Conservation (phyloP, 73 alveolate species). For the Tetrahymena malaccensis region DNA sequence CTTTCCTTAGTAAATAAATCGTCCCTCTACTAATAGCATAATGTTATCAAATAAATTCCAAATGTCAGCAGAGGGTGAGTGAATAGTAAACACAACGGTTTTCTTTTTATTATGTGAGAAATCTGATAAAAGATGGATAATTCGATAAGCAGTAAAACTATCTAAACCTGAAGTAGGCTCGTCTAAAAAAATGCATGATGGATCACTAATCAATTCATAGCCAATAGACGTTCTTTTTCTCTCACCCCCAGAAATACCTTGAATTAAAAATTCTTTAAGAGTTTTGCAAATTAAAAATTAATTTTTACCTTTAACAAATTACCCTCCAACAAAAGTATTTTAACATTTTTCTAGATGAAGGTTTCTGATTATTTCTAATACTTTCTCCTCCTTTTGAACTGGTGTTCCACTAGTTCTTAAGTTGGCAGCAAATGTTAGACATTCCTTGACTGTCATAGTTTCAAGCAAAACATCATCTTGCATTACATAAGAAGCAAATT, state of each 20-base stretch:
- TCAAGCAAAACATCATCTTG: conserved; percentile 64
- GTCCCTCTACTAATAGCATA: conserved; percentile 45
- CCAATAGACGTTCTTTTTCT: neutral
- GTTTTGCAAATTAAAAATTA: too few relatives aligned
- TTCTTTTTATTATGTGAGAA: conserved; percentile 18
- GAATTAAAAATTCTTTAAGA: too few relatives aligned
- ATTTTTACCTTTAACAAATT: neutral
- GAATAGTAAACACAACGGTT: conserved; percentile 54
- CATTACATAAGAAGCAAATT: conserved; percentile 51
- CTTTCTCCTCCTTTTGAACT: neutral
- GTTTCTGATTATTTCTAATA: conserved; percentile 5
- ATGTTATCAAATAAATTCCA: conserved; percentile 45
- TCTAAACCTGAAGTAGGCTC: conserved; percentile 2
- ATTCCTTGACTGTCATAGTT: conserved; percentile 53
- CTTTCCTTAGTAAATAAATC: conserved; percentile 39
- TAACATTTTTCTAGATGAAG: conserved; percentile 23
- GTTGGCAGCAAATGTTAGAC: conserved; percentile 55
- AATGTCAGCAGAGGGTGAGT: conserved; percentile 56
- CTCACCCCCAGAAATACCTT: conserved; percentile 41
- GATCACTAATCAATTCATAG: neutral
- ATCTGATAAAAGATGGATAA: neutral
- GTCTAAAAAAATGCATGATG: neutral
- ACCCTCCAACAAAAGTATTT: neutral
- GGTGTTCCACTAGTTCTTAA: conserved; percentile 6
- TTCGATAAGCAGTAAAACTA: conserved; percentile 4